Conservation (phyloP, 2,329 filamentous ascomycete genomes). For the Leptoxyphium fumago region DNA sequence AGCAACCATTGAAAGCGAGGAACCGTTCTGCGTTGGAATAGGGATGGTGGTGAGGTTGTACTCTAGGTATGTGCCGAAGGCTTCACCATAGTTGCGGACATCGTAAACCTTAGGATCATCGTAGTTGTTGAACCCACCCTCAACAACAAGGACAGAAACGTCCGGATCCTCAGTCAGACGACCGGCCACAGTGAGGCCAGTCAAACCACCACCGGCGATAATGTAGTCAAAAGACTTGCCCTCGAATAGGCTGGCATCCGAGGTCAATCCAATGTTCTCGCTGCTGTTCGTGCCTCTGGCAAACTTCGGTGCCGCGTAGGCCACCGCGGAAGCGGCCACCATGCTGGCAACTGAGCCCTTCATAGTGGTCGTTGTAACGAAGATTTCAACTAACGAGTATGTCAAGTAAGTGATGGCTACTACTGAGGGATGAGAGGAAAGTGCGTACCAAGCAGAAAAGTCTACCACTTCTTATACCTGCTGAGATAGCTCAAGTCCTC, state of each 20-base stretch:
- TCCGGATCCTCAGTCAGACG: conserved; percentile 15
- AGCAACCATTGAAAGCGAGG: conserved; percentile 9
- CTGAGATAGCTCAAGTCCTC: no score
- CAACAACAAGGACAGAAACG: conserved; percentile 17
- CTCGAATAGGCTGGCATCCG: background rate
- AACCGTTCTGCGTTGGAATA: conserved; percentile 10
- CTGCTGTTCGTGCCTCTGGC: no score
- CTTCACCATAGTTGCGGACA: conserved; percentile 11
- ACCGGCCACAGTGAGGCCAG: conserved; percentile 17
- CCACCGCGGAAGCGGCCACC: no score
- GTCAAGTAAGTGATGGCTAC: no score
- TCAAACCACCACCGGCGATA: conserved; percentile 17
- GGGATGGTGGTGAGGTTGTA: conserved; percentile 9
- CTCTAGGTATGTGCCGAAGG: conserved; percentile 10
- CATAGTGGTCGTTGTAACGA: no score
- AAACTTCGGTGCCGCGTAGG: no score
- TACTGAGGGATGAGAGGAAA: no score
- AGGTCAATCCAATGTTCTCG: no score
- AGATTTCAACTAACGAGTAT: no score
- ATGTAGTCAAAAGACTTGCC: background rate
- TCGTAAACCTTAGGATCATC: conserved; percentile 8
- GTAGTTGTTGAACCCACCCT: conserved; percentile 12
- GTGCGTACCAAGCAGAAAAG: no score
- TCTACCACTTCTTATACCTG: no score
- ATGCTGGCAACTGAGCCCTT: no score